These are phyloP conservation scores for Cruciata laevipes DNA, from an alignment of 257 asterid genomes.

Conservation along the genomic window DNA sequence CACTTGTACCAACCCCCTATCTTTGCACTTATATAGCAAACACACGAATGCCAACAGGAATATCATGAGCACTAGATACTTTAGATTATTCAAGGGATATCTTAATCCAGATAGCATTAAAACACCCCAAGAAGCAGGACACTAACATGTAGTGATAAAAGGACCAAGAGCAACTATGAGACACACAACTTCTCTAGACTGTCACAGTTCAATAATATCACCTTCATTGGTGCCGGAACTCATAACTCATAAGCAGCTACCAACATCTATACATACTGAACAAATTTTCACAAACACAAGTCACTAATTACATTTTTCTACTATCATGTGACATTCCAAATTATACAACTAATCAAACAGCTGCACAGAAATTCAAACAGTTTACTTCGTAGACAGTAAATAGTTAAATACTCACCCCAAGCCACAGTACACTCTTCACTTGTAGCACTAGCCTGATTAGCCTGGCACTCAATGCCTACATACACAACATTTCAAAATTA, in stretches of 20 bases:
- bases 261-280: too few species aligned
- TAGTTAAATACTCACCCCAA: slow-evolving; percentile 61
- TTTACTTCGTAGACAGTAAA: not conserved
- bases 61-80: too few species aligned
- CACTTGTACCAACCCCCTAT: too few species aligned
- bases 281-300: too few species aligned
- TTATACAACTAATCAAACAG: not conserved
- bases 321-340: not conserved
- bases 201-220: not conserved
- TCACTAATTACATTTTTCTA: too few species aligned
- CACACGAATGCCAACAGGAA: too few species aligned
- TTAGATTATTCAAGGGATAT: too few species aligned
- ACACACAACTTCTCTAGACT: not conserved
- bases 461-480: slow-evolving; percentile 93
- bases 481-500: not conserved
- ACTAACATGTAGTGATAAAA: not conserved
- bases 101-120: too few species aligned
- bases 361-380: not conserved
- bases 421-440: slow-evolving; percentile 98
- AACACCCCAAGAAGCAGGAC: not conserved
- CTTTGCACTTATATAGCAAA: too few species aligned
- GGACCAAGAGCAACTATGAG: not conserved
- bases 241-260: too few species aligned
- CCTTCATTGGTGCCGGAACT: too few species aligned
- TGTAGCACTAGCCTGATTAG: slow-evolving; percentile 96